Evolutionary conservation across 164 flowering plant genomes (phyloP), one percentile per base, ranked within the genome.

Genomic region (Aristolochia fimbriata): DNA sequence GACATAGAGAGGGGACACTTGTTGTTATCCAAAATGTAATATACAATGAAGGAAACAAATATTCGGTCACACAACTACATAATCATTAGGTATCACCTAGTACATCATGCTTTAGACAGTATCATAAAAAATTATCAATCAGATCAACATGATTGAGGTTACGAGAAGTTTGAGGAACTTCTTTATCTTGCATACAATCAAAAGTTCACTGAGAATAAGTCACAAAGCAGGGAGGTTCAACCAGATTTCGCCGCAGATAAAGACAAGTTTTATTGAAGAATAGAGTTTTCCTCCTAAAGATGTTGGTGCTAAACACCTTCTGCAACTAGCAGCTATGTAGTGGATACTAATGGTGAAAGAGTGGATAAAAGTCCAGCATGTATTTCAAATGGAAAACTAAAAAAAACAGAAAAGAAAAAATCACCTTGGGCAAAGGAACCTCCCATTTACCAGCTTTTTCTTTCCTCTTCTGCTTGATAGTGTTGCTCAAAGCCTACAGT

Each of bases 401-500:
- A 8, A 50, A n/a, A 50, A 7, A n/a, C 53, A 2, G 16, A 22
- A 16, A 55, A 56, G 16, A n/a, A 21, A 45, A 17, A 3, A 55
- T 27, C 67, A 88, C 99, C 96, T 90, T 93, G 30, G 99, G 99
- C 47, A 93, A 71, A 58, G 99, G 99, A 51, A 93, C 99, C 55
- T 93, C 96, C 99, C 99, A 93, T 76, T 90, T 93, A 46, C 99
- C 99, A 70, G 99, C 97, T 71, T 81, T 93, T 75, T 93, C 99
- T 66, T 93, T 93, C 73, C 99, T 82, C 80, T 93, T 93, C 68
- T 93, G 99, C 78, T 93, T 93, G 58, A 93, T 77, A 4, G 95
- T 84, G 75, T 93, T 93, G 85, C 96, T 93, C 49, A 93, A 82
- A 64, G 84, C 75, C 99, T 93, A 64, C 51, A 76, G 48, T n/a